A percentile compares a stretch with the other conserved stretches of the same genome.
Conservation (phyloP, 805 yeast species). For the Candida oleophila region DNA sequence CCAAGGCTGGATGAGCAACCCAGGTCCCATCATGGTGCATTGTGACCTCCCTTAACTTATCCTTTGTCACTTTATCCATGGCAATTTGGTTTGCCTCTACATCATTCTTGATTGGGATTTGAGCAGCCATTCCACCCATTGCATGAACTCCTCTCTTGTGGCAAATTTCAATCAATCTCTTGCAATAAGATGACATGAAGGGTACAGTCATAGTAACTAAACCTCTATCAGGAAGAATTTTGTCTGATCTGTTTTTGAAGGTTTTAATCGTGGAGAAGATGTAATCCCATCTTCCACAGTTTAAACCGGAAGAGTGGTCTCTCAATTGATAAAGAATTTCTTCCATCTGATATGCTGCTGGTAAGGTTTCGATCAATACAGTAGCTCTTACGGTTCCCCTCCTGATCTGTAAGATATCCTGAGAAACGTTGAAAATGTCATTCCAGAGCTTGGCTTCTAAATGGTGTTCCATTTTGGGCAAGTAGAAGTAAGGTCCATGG, state of each 20-base stretch:
- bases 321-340: slow-evolving; percentile 77
- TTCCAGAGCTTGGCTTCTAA: slow-evolving; percentile 83
- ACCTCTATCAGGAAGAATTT: slow-evolving; percentile 75
- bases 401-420: slow-evolving; percentile 64
- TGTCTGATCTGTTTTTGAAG: slow-evolving; percentile 64
- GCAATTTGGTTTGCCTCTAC: slow-evolving; percentile 61
- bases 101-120: slow-evolving; percentile 77
- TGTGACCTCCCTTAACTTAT: slow-evolving; percentile 42
- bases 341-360: slow-evolving; percentile 85
- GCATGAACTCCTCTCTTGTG: slow-evolving; percentile 82
- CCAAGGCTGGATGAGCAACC: slow-evolving; percentile 23
- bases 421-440: slow-evolving; percentile 73
- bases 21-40: slow-evolving; percentile 23
- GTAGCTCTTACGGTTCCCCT: slow-evolving; percentile 83
- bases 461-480: slow-evolving; percentile 87
- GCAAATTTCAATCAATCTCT: slow-evolving; percentile 68
- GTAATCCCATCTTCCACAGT: slow-evolving; percentile 91
- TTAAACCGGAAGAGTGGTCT: slow-evolving; percentile 75
- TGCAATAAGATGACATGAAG: slow-evolving; percentile 77
- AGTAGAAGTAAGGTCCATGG: slow-evolving; percentile 76
- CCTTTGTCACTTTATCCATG: slow-evolving; percentile 69
- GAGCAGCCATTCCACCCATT: slow-evolving; percentile 91
- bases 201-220: slow-evolving; percentile 80
- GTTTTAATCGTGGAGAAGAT: slow-evolving; percentile 79
- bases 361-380: slow-evolving; percentile 78